Evolutionary conservation across 768 basidiomycete species (phyloP), one percentile per base, ranked within the genome.

Genomic region (Tulasnella sp.): DNA sequence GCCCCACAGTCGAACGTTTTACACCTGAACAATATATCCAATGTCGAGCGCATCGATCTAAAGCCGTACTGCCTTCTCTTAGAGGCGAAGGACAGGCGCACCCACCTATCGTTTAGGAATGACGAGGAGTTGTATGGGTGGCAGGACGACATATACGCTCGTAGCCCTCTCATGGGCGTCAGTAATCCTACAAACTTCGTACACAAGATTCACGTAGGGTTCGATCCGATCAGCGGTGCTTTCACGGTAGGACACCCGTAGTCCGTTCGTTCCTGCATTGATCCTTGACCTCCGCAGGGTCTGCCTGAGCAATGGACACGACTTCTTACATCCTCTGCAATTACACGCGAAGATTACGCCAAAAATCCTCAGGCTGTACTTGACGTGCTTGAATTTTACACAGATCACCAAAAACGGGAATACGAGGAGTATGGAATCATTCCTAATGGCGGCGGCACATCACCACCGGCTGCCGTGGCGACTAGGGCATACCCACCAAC

Each of bases 121-220:
- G 93, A 99, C 66, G 90, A 93, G 63, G 94, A 99, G 65, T 76
- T 99, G n/a, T 99, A 99, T 65, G 83, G 83, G 15, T 98, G 93
- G 93, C 87, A 93, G 69, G 94, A 99, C 66, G 93, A 96, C 67
- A 84, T 99, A 59, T 97, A 98, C 70, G 80, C 80, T 4, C 79
- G 91, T 45, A 89, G 86, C 65, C 91, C 93, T 2, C 74, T 92
- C 48, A 88, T 93, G 82, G 90, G 94, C 25, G 87, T 93, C 41
- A 84, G 84, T 68, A 86, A 85, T 63, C 94, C 94, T 0, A 97
- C 93, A 6, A 94, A 99, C 69, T 98, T 99, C 66, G 90, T 97
- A 0, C 94, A 99, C 73, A 92, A 97, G 68, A 92, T 98, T 2
- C 94, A 98, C 69, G 94, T 98, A 57, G 93, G 92, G 2, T 97